phyloP scores from a whole-genome alignment of 176 grass and related monocot species.

The Aegilops speltoides region DNA sequence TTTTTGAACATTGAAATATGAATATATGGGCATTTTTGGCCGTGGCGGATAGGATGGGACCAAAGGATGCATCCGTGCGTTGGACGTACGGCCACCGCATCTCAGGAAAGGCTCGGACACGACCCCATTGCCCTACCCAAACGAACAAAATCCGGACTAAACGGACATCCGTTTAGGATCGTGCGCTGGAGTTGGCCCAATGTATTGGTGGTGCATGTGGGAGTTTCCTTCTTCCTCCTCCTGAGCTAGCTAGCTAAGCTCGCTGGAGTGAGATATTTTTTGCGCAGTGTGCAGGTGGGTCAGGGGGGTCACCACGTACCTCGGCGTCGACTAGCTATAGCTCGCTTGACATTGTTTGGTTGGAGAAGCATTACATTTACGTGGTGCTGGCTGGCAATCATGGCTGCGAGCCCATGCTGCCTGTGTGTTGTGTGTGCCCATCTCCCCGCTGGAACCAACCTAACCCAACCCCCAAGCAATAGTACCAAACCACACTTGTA shows the following conservation, averaged over 20 bases:
- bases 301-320: neutral
- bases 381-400: slow-evolving; percentile 29
- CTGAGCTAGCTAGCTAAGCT: neutral
- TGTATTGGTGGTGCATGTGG: slow-evolving; percentile 1
- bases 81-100: no score
- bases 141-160: no score
- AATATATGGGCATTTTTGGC: no score
- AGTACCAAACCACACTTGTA: no score
- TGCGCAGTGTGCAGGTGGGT: slow-evolving; percentile 8
- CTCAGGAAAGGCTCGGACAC: no score
- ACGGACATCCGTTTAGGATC: no score
- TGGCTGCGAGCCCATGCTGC: slow-evolving; percentile 33
- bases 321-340: neutral
- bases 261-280: neutral
- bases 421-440: neutral
- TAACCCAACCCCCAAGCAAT: neutral
- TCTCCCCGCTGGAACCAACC: slow-evolving; percentile 31
- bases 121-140: no score
- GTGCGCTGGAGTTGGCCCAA: no score
- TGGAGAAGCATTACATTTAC: slow-evolving; percentile 38
- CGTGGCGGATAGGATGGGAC: no score
- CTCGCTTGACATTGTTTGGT: slow-evolving; percentile 24
- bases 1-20: no score
- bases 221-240: neutral
- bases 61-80: no score